A percentile compares a stretch with the other conserved stretches of the same genome.
These are phyloP conservation scores for Suhomyces emberorum DNA, from an alignment of 805 yeast genomes.

Conservation along the genomic window DNA sequence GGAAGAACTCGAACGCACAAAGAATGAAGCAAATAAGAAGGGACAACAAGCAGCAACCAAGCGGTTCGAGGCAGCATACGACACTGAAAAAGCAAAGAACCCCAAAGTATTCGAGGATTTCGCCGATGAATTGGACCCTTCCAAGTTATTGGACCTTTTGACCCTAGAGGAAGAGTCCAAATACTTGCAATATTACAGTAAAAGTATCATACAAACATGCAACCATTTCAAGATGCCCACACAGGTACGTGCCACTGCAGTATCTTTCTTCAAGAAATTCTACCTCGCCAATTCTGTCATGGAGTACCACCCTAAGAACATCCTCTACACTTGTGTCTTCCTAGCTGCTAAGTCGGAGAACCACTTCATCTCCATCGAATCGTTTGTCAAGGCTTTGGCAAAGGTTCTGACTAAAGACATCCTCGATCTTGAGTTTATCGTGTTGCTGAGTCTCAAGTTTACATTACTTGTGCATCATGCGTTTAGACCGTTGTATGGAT, in stretches of 20 bases:
- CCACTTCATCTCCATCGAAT: conserved; percentile 78
- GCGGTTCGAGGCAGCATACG: conserved; percentile 24
- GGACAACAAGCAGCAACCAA: conserved; percentile 44
- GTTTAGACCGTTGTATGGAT: conserved; percentile 86
- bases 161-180: conserved; percentile 66
- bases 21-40: conserved; percentile 50
- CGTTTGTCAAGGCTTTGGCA: conserved; percentile 68
- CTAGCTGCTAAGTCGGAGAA: conserved; percentile 93
- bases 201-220: conserved; percentile 67
- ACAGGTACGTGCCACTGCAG: conserved; percentile 84
- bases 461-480: conserved; percentile 88
- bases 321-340: conserved; percentile 71
- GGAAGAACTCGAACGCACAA: conserved; percentile 49
- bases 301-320: conserved; percentile 83
- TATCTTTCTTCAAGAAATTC: conserved; percentile 76
- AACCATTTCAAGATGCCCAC: conserved; percentile 78
- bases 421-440: conserved; percentile 72
- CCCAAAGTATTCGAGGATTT: conserved; percentile 29
- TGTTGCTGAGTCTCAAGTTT: conserved; percentile 72
- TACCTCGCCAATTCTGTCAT: conserved; percentile 76
- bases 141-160: conserved; percentile 42
- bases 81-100: conserved; percentile 15
- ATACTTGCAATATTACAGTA: conserved; percentile 67
- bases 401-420: conserved; percentile 66
- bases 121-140: conserved; percentile 27